Percentiles rank a stretch among this genome's conserved stretches.
phyloP scores from a whole-genome alignment of 1,139 yeast genomes.

The Candida sp. region DNA sequence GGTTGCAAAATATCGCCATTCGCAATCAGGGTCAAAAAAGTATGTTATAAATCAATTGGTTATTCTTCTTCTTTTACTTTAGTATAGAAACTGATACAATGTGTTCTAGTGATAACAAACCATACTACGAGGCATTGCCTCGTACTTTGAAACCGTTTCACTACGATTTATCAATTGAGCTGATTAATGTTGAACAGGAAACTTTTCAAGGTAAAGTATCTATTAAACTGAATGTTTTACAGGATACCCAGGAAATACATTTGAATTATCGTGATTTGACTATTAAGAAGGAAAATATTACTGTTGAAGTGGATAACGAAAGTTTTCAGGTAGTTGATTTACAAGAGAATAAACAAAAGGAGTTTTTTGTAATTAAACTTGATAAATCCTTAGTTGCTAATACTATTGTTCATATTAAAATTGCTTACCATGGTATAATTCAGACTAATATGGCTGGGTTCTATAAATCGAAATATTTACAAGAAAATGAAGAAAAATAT shows the following conservation, averaged over 20 bases:
- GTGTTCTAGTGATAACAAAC: constrained; percentile 6
- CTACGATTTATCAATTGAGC: constrained; percentile 37
- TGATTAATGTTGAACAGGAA: constrained; percentile 29
- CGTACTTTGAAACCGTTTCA: constrained; percentile 36
- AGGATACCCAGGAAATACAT: constrained; percentile 32
- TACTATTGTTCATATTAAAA: constrained; percentile 16
- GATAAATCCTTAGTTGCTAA: constrained; percentile 11
- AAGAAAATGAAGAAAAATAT: constrained; percentile 57
- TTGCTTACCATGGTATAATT: constrained; percentile 45
- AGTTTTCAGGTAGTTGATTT: constrained; percentile 11
- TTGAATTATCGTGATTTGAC: constrained; percentile 42
- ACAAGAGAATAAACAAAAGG: constrained; percentile 19
- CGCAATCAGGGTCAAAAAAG: too few species aligned
- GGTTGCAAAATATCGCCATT: too few species aligned
- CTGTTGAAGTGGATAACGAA: constrained; percentile 6
- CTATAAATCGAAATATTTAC: constrained; percentile 70
- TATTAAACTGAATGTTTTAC: constrained; percentile 32
- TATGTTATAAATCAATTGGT: too few species aligned
- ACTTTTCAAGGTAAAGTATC: constrained; percentile 40
- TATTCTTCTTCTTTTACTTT: too few species aligned
- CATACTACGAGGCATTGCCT: constrained; percentile 46
- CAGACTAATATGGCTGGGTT: constrained; percentile 72
- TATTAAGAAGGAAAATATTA: constrained; percentile 12
- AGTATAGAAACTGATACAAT: not conserved
- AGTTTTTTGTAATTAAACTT: constrained; percentile 25